Conservation (phyloP, 768 basidiomycete genomes). For the Pleurotus citrinopileatus region DNA sequence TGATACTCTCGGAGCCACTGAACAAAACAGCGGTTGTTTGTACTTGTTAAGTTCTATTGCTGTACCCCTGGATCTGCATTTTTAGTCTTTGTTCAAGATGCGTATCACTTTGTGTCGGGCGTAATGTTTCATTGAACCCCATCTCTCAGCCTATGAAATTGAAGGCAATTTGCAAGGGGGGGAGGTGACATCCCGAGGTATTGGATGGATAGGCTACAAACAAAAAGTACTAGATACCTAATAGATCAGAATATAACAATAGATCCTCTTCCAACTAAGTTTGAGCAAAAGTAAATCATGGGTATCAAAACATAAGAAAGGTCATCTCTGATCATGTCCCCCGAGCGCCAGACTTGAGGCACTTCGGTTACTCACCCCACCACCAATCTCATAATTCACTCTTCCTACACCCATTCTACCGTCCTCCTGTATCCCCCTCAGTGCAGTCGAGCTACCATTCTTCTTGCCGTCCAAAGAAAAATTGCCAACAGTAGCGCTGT, state of each 20-base stretch:
- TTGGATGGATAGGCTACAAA: too few species aligned
- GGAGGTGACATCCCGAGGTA: too few species aligned
- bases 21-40: slow-evolving; percentile 9
- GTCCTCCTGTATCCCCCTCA: slow-evolving; percentile 41
- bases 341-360: slow-evolving; percentile 42
- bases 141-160: too few species aligned
- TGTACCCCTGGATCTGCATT: background rate
- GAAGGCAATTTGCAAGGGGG: too few species aligned
- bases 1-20: slow-evolving; percentile 8
- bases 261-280: too few species aligned
- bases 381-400: slow-evolving; percentile 37
- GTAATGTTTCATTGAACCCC: too few species aligned
- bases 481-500: slow-evolving; percentile 23
- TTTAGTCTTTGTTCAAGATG: too few species aligned
- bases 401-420: slow-evolving; percentile 35
- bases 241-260: background rate
- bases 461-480: slow-evolving; percentile 47
- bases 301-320: background rate
- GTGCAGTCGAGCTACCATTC: slow-evolving; percentile 42
- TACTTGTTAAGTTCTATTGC: background rate
- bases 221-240: background rate
- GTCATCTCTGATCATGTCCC: slow-evolving; percentile 23
- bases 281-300: background rate
- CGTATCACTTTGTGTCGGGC: background rate
- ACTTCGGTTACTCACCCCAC: slow-evolving; percentile 45